Conservation (phyloP, 371 early-diverging fungal genomes). For the Mortierella sp. region DNA sequence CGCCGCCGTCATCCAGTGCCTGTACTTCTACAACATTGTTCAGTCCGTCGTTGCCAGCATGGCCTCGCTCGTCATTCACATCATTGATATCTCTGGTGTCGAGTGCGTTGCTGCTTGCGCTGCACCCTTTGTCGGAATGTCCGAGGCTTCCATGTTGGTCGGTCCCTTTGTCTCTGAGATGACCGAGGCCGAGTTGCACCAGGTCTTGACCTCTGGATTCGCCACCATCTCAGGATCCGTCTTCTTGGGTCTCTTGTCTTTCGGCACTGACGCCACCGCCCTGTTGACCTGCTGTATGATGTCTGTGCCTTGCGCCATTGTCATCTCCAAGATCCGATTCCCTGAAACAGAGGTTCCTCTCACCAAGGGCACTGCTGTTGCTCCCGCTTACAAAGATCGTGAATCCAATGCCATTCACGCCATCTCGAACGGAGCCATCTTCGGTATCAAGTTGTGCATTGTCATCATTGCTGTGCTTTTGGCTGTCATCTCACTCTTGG, state of each 20-base stretch:
- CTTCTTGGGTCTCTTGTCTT: constrained; percentile 75
- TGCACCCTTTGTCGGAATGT: constrained; percentile 85
- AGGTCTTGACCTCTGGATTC: constrained; percentile 93
- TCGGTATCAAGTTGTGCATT: constrained; percentile 81
- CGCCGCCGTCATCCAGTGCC: constrained; percentile 84
- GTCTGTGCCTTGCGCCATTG: constrained; percentile 91
- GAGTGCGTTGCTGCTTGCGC: constrained; percentile 92
- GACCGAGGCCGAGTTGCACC: constrained; percentile 89
- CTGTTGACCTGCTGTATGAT: constrained; percentile 89
- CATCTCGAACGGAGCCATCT: constrained; percentile 86
- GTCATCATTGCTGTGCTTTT: constrained; percentile 83
- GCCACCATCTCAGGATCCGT: constrained; percentile 94
- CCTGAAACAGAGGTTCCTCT: constrained; percentile 87
- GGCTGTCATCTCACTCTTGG: constrained; percentile 78
- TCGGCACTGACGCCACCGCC: constrained; percentile 74
- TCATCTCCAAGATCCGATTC: constrained; percentile 86
- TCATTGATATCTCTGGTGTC: constrained; percentile 86
- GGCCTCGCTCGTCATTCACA: constrained; percentile 72
- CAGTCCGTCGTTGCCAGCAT: constrained; percentile 82
- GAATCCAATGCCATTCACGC: constrained; percentile 87
- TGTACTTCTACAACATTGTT: constrained; percentile 87
- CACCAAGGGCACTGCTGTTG: constrained; percentile 72
- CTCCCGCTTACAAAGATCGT: constrained; percentile 69
- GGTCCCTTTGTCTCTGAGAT: constrained; percentile 84
- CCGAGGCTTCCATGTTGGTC: constrained; percentile 87